Evolutionary conservation across 352 stramenopile genomes (phyloP).

Genomic region (Pythium pyrilobum): DNA sequence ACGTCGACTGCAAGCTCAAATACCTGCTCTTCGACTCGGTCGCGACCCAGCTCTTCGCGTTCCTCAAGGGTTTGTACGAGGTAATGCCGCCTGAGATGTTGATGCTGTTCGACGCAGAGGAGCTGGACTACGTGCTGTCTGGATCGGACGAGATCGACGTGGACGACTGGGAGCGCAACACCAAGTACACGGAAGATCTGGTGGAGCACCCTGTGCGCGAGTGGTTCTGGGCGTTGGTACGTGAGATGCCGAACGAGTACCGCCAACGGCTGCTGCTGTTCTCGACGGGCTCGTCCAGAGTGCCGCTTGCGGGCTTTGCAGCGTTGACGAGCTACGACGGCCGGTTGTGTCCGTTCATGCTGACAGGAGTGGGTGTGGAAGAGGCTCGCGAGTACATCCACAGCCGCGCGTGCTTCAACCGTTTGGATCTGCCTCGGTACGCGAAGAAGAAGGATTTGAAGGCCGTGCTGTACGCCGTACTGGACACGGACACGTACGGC

Average conservation of each 20-base stretch:
- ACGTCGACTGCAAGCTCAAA: constrained; percentile 89
- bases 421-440: constrained; percentile 95
- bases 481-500: constrained; percentile 62
- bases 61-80: constrained; percentile 96
- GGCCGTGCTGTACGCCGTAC: constrained; percentile 49
- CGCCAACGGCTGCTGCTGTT: constrained; percentile 58
- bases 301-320: constrained; percentile 49
- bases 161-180: constrained; percentile 91
- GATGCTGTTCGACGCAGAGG: constrained; percentile 93
- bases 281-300: constrained; percentile 54
- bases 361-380: constrained; percentile 31
- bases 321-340: constrained; percentile 53
- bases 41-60: constrained; percentile 80
- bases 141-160: constrained; percentile 89
- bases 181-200: constrained; percentile 25
- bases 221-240: constrained; percentile 76
- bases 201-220: constrained; percentile 1
- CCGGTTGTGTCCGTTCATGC: constrained; percentile 49
- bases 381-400: constrained; percentile 33
- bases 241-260: constrained; percentile 54
- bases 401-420: constrained; percentile 80
- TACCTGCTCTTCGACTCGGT: constrained; percentile 93
- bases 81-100: constrained; percentile 89
- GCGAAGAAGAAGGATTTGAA: constrained; percentile 82
- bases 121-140: constrained; percentile 91